phyloP scores from a whole-genome alignment of 1,139 yeast genomes.

The Hyphopichia fennica region DNA sequence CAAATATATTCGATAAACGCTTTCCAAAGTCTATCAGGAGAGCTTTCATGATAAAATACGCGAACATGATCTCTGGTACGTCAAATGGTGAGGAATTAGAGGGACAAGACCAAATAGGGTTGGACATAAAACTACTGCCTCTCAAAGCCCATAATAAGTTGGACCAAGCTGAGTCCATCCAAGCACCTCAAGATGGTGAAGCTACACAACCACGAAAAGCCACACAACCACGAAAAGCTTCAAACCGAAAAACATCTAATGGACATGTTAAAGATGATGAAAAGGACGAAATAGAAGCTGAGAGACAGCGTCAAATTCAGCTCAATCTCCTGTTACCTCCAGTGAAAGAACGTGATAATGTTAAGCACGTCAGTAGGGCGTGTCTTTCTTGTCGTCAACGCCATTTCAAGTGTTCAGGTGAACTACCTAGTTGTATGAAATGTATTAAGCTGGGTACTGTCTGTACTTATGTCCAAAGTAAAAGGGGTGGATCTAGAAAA shows the following conservation, averaged over 20 bases:
- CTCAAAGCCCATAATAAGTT: no score
- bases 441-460: slow-evolving; percentile 30
- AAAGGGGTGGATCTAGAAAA: slow-evolving; percentile 51
- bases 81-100: no score
- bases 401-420: slow-evolving; percentile 51
- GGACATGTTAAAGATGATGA: background rate
- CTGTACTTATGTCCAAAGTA: slow-evolving; percentile 48
- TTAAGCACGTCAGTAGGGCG: slow-evolving; percentile 30
- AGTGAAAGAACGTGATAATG: background rate
- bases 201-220: no score
- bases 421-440: slow-evolving; percentile 42
- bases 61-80: no score
- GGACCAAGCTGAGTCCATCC: no score
- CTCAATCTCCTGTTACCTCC: slow-evolving; percentile 2
- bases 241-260: background rate
- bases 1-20: no score
- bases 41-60: no score
- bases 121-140: no score
- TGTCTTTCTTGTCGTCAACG: slow-evolving; percentile 50
- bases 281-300: background rate
- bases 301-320: slow-evolving; percentile 3
- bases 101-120: no score
- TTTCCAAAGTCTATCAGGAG: no score
- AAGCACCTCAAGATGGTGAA: no score
- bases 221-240: no score